Evolutionary conservation across 768 basidiomycete genomes (phyloP).

Genomic region (Chiua virens): DNA sequence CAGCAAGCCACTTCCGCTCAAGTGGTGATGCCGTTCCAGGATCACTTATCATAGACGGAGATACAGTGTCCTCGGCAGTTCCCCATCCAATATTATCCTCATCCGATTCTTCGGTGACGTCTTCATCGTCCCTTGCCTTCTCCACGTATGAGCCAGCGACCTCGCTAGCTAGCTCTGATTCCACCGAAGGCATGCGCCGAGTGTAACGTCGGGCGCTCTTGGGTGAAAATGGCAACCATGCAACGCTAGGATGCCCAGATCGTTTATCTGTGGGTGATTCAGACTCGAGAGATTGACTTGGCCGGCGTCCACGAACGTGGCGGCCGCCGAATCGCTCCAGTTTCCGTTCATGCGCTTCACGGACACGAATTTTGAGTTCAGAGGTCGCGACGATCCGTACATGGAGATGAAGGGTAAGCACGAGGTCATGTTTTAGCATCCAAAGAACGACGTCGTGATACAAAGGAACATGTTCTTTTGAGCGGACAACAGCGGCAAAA

Average conservation of each 20-base stretch:
- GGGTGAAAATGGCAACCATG: slow-evolving; percentile 58
- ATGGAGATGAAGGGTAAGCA: slow-evolving; percentile 82
- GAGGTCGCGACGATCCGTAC: slow-evolving; percentile 80
- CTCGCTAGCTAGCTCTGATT: slow-evolving; percentile 45
- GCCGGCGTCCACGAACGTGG: slow-evolving; percentile 22
- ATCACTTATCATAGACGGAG: slow-evolving; percentile 73
- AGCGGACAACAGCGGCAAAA: slow-evolving; percentile 73
- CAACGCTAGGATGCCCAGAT: slow-evolving; percentile 21
- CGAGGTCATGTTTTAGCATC: slow-evolving; percentile 86
- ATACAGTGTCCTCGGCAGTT: slow-evolving; percentile 45
- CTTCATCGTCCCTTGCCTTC: slow-evolving; percentile 34
- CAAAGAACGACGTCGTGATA: slow-evolving; percentile 86
- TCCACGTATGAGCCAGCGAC: slow-evolving; percentile 27
- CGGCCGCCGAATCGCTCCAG: slow-evolving; percentile 27
- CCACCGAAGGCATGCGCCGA: slow-evolving; percentile 45
- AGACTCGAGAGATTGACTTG: slow-evolving; percentile 16
- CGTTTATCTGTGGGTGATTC: slow-evolving; percentile 19
- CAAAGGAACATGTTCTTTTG: slow-evolving; percentile 62
- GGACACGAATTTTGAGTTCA: slow-evolving; percentile 73
- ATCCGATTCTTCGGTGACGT: slow-evolving; percentile 42
- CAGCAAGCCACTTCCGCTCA: slow-evolving; percentile 82
- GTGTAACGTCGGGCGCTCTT: slow-evolving; percentile 49
- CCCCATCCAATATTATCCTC: slow-evolving; percentile 51
- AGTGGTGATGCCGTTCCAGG: slow-evolving; percentile 78
- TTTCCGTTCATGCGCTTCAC: slow-evolving; percentile 40